Base-by-base conservation (phyloP, 352 stramenopile genomes). In the Phytophthora pluvialis region DNA sequence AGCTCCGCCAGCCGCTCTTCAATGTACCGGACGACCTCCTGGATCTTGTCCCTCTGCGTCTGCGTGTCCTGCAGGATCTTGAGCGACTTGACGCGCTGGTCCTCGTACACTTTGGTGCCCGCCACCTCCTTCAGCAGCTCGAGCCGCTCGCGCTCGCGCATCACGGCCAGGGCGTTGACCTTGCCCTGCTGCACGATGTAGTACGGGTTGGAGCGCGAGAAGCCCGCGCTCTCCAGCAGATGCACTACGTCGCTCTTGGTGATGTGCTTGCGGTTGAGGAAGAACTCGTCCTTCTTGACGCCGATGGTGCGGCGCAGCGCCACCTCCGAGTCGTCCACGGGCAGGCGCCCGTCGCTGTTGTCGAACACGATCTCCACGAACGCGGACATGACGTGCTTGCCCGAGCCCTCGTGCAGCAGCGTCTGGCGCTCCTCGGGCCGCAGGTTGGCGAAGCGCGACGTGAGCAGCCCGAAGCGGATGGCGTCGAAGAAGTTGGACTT, bases 111-210 rank as follows among this genome's bases (percentile, higher is more conserved):
- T 66, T 97, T 98, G 0, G 97, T 99, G 36, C 97, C 97, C 1
- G 97, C 97, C 0, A 99, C 97, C 78, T 99, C 94, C 77, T 99
- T 99, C 4, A 99, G 84, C 47, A 99, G 77, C 55, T 98, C 89
- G 5, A 99, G 78, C 32, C 98, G 86, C 70, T 99, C 96, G 3
- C 74, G 72, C 77, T 99, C 98, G n/a, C 94, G 97, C 98, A 99
- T 99, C 31, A 98, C 86, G 31, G 97, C 98, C 16, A 99, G 73
- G 9, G 94, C 92, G 63, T 99, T 98, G 18, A 99, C 97, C 65
- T 99, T 99, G 29, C 98, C 98, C 78, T 99, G 98, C 74, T 99
- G 96, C 40, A 99, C 98, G 65, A 99, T 99, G 72, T 99, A 99
- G 80, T 99, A 99, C n/a, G 98, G 98, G 77, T 99, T 99, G 26